Evolutionary conservation across 192 early-diverging fungal species (phyloP).

Genomic region (Umbelopsis isabellina): DNA sequence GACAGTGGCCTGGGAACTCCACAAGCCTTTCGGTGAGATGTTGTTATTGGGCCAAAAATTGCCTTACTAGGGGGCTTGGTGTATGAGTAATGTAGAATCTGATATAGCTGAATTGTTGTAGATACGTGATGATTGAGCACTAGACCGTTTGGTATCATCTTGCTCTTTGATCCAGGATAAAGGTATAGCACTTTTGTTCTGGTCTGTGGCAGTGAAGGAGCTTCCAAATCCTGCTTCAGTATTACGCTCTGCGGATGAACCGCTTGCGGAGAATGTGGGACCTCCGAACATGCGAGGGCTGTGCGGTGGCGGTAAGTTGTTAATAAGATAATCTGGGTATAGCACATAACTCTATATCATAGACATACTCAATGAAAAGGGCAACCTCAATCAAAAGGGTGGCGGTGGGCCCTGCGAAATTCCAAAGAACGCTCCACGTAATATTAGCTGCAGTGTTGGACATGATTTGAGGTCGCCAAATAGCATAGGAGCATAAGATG

Average conservation of each 20-base stretch:
- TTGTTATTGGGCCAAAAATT: background rate
- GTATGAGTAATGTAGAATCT: slow-evolving; percentile 12
- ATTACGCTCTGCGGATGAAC: background rate
- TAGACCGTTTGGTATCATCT: background rate
- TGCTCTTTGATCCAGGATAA: background rate
- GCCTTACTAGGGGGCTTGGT: slow-evolving; percentile 1
- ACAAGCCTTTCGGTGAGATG: slow-evolving; percentile 1
- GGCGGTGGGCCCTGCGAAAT: background rate
- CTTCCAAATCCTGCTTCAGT: background rate
- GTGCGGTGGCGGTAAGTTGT: background rate
- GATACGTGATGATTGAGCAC: background rate
- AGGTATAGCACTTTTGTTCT: background rate
- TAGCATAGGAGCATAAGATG: slow-evolving; percentile 13
- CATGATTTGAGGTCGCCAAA: slow-evolving; percentile 1
- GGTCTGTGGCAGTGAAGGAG: background rate
- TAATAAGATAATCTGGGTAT: background rate
- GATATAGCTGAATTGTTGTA: slow-evolving; percentile 3
- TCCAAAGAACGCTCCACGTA: slow-evolving; percentile 3
- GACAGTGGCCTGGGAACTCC: slow-evolving; percentile 5
- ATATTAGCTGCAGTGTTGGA: background rate
- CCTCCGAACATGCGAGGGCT: slow-evolving; percentile 7
- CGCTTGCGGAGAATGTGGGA: background rate
- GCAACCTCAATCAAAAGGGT: background rate
- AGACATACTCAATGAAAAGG: background rate
- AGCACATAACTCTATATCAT: background rate